phyloP scores from a whole-genome alignment of 2,329 filamentous ascomycete genomes.

The Clonostachys rosea region DNA sequence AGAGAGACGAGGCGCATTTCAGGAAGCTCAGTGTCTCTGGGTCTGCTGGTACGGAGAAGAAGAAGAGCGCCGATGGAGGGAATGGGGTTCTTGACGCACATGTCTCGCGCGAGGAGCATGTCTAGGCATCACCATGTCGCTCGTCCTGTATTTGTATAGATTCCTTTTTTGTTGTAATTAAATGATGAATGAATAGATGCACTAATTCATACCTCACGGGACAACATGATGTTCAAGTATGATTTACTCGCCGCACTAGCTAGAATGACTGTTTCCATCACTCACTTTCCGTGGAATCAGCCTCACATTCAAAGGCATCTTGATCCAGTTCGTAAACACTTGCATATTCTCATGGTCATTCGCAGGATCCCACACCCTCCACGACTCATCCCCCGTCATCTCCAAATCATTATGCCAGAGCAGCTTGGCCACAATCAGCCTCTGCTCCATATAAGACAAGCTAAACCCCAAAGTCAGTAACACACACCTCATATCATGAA shows the following conservation, averaged over 20 bases:
- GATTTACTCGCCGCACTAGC: no score
- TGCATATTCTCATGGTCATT: no score
- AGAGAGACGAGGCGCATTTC: conserved; percentile 22
- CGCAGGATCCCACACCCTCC: no score
- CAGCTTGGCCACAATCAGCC: conserved; percentile 38
- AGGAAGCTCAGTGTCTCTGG: conserved; percentile 8
- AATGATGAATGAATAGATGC: background rate
- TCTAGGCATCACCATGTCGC: background rate
- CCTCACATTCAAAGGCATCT: no score
- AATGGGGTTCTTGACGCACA: background rate
- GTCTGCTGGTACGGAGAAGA: conserved; percentile 7
- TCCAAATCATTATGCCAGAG: conserved; percentile 44
- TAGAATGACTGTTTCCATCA: no score
- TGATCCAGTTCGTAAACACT: no score
- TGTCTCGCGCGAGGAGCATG: background rate
- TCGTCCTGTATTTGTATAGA: background rate
- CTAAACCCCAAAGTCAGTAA: no score
- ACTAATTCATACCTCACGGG: no score
- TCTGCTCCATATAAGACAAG: conserved; percentile 44
- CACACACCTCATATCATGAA: no score
- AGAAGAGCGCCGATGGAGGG: background rate
- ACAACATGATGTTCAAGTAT: no score
- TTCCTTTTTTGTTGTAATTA: background rate
- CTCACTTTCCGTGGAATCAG: no score
- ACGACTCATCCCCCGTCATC: conserved; percentile 13